Percentiles rank a stretch among this genome's conserved stretches.
Evolutionary conservation across 495 filamentous ascomycete genomes (phyloP).

Genomic region (Podospora pseudoanserina): DNA sequence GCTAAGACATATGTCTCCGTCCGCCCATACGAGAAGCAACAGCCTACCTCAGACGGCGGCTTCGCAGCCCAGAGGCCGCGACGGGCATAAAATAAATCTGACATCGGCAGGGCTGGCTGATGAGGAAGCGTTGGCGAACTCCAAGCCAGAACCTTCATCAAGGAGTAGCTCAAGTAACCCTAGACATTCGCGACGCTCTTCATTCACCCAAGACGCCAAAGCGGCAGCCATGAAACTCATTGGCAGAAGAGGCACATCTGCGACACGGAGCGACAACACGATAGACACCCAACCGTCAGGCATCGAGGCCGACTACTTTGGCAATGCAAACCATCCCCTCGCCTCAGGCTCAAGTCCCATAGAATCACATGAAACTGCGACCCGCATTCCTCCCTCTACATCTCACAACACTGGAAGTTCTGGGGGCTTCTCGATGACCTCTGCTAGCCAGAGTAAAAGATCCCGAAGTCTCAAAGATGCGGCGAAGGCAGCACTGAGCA

Average conservation of each 20-base stretch:
- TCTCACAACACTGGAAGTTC: conserved; percentile 22
- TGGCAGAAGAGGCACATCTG: conserved; percentile 16
- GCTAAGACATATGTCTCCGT: conserved; percentile 28
- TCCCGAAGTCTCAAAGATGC: conserved; percentile 28
- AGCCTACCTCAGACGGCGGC: conserved; percentile 19
- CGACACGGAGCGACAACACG: conserved; percentile 12
- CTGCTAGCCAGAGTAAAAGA: conserved; percentile 22
- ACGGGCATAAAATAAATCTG: conserved; percentile 21
- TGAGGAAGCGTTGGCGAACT: conserved; percentile 22
- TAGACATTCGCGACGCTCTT: conserved; percentile 24
- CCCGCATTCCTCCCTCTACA: conserved; percentile 17
- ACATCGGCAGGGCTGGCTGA: conserved; percentile 26
- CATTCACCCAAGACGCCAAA: conserved; percentile 30
- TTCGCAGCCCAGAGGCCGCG: conserved; percentile 4
- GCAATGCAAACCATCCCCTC: conserved; percentile 17
- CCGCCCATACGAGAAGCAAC: conserved; percentile 23
- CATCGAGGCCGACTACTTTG: conserved; percentile 28
- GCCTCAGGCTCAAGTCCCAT: neutral
- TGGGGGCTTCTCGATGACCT: conserved; percentile 15
- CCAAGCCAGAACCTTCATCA: conserved; percentile 20
- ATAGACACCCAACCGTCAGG: neutral
- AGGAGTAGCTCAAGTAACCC: conserved; percentile 23
- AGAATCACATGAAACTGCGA: conserved; percentile 1
- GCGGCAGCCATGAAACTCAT: conserved; percentile 30
- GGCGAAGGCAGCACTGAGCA: conserved; percentile 25